A percentile compares a stretch with the other conserved stretches of the same genome.
These are phyloP conservation scores for Cytospora chrysosperma DNA, from an alignment of 2,329 filamentous ascomycete species.

Conservation along the genomic window DNA sequence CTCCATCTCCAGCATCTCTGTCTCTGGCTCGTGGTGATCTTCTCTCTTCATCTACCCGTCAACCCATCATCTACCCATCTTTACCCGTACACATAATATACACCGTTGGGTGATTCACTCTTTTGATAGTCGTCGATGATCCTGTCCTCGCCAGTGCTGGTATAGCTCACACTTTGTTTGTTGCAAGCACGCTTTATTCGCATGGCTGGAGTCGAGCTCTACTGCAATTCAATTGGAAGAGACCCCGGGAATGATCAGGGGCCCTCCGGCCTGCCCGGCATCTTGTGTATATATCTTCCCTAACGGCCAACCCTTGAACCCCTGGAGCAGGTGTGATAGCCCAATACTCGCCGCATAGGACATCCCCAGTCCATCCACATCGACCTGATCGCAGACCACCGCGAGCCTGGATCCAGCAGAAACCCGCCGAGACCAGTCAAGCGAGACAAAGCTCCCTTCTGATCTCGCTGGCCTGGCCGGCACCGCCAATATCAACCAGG, in stretches of 20 bases:
- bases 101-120: neutral
- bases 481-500: conserved; percentile 21
- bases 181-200: neutral
- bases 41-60: neutral
- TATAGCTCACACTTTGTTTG: neutral
- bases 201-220: neutral
- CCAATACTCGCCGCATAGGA: neutral
- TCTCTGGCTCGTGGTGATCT: neutral
- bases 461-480: conserved; percentile 24
- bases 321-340: neutral
- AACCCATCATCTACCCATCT: neutral
- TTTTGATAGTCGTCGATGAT: neutral
- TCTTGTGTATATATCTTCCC: neutral
- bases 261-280: neutral
- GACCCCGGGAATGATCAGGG: neutral
- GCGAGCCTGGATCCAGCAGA: neutral
- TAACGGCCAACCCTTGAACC: neutral
- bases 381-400: neutral
- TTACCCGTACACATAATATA: neutral
- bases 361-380: neutral
- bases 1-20: neutral
- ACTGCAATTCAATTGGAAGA: neutral
- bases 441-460: neutral
- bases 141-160: neutral
- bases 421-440: neutral